Evolutionary conservation across 805 yeast species (phyloP), one percentile per base, ranked within the genome.

Genomic region (Peterozyma toletana): DNA sequence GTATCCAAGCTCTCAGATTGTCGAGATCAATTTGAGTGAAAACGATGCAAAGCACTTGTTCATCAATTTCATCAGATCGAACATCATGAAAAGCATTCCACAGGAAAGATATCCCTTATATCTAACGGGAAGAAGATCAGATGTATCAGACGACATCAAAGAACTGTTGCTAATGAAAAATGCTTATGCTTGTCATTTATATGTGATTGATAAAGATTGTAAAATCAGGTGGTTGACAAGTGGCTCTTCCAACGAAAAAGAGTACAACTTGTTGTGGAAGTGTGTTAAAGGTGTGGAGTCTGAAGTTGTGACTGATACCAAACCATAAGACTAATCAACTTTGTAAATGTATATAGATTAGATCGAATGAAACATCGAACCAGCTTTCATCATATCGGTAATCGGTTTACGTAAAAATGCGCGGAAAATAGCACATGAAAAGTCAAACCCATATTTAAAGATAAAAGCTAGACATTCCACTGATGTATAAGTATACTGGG

Each of bases 171-270:
- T 75, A 40, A 76, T 89, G 51, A 81, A 80, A 44, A 91, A 91
- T 57, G 73, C 77, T 17, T 85, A 83, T 53, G 78, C 95, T 2
- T 98, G 98, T 0, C 89, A 86, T 56, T 67, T 89, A 10, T 83
- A 88, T 50, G 66, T 91, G 4, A 73, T 93, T 33, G 99, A 93
- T 56, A 69, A 68, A 13, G 67, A 78, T 11, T 82, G 83, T 41
- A 81, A 75, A 53, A 83, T 93, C 43, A 70, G 98, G 53, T 91
- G 98, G 98, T 89, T 88, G 18, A 86, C 88, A 3, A 78, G 95
- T 52, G 99, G 98, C 2, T 76, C 73, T 35, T 83, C 96, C 1
- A 70, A 71, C 13, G 78, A 73, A n/a, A 73, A 73, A 31, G 99
- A 93, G 52, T 64, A 67, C 39, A 67, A 67, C 14, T 64, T 77